These are phyloP conservation scores for Trichoderma erinaceum DNA, from an alignment of 495 filamentous ascomycete genomes.

Conservation along the genomic window DNA sequence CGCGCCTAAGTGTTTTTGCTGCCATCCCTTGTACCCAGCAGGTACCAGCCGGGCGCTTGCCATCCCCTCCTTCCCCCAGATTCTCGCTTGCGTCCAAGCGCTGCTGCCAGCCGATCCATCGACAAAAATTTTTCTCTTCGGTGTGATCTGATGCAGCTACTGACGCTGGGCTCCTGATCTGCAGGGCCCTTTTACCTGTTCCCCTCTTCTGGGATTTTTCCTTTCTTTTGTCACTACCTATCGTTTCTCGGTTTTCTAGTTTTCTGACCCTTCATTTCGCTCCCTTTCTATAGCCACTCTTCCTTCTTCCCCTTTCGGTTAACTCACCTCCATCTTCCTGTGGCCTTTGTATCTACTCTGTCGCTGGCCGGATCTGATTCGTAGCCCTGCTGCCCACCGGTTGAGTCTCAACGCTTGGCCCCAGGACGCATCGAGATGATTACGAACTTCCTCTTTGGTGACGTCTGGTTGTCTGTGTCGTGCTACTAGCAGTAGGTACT, in stretches of 20 bases:
- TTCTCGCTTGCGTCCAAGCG: constrained; percentile 14
- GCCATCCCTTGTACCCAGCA: neutral
- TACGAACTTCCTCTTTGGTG: constrained; percentile 9
- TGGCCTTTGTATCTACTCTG: neutral
- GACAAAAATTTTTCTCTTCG: constrained; percentile 8
- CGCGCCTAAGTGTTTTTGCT: neutral
- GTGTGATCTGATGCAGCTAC: constrained; percentile 12
- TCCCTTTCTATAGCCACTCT: neutral
- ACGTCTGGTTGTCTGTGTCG: neutral
- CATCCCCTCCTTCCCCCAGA: constrained; percentile 13
- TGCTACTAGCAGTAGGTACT: neutral
- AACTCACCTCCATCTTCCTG: neutral
- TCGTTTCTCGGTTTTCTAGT: neutral
- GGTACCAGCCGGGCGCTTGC: neutral
- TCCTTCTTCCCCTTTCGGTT: neutral
- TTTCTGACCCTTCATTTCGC: neutral
- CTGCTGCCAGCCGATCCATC: constrained; percentile 11
- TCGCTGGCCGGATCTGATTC: neutral
- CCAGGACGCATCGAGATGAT: neutral
- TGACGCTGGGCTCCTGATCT: constrained; percentile 6
- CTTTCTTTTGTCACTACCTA: neutral
- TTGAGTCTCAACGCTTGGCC: constrained; percentile 7
- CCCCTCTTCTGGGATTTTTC: neutral
- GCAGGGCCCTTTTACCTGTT: neutral
- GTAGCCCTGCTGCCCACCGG: neutral